A percentile compares a stretch with the other conserved stretches of the same genome.
These are phyloP conservation scores for Phaeolepiota aurea DNA, from an alignment of 768 basidiomycete species.

Conservation along the genomic window DNA sequence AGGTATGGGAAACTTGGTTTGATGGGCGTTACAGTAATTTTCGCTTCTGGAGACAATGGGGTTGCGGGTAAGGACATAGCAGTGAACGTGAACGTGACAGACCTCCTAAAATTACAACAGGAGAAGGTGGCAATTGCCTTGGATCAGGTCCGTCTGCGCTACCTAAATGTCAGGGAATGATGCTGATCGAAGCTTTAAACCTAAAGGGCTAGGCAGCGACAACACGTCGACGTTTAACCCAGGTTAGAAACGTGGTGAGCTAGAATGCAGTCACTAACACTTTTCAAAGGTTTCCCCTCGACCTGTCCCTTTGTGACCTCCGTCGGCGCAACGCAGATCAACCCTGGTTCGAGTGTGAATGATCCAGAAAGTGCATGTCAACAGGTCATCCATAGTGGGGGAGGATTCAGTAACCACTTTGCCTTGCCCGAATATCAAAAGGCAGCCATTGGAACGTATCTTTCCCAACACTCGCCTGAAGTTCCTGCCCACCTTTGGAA, in stretches of 20 bases:
- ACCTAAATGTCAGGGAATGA: background rate
- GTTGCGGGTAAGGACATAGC: constrained; percentile 25
- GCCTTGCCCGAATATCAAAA: constrained; percentile 28
- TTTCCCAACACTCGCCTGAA: constrained; percentile 18
- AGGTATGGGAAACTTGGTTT: constrained; percentile 43
- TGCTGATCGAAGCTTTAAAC: constrained; percentile 2
- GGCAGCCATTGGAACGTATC: constrained; percentile 24
- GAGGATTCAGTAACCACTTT: constrained; percentile 35
- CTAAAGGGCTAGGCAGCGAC: constrained; percentile 13
- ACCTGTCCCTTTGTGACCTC: constrained; percentile 36
- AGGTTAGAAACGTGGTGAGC: no score
- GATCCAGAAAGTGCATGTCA: constrained; percentile 28
- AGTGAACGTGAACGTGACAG: no score
- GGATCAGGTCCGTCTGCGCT: no score
- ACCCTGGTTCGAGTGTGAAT: constrained; percentile 16
- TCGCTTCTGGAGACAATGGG: constrained; percentile 52
- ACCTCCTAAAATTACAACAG: no score
- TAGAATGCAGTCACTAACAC: no score
- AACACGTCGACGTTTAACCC: constrained; percentile 31
- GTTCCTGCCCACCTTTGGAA: constrained; percentile 18
- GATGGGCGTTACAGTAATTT: constrained; percentile 49
- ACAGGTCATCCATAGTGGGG: constrained; percentile 25
- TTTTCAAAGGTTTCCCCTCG: constrained; percentile 26
- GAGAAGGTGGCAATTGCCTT: no score
- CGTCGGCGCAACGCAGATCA: constrained; percentile 38